Conservation (phyloP, 2,329 filamentous ascomycete genomes). For the Rhynchosporium agropyri region DNA sequence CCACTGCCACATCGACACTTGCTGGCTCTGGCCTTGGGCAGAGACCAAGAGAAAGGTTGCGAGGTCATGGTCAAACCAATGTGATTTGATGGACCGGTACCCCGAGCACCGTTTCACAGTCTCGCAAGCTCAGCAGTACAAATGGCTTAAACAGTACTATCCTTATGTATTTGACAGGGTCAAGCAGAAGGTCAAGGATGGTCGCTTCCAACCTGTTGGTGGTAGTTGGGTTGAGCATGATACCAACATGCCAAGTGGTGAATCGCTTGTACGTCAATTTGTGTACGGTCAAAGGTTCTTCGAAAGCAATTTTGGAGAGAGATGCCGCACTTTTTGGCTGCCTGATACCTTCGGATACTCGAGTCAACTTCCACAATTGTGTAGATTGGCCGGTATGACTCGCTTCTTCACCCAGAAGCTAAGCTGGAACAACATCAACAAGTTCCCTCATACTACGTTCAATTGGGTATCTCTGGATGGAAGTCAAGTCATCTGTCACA, state of each 20-base stretch:
- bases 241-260: constrained; percentile 94
- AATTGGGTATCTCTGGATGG: constrained; percentile 97
- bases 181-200: constrained; percentile 86
- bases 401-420: constrained; percentile 98
- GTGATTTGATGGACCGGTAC: constrained; percentile 91
- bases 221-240: constrained; percentile 99
- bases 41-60: constrained; percentile 97
- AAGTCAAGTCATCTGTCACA: constrained; percentile 95
- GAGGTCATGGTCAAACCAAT: constrained; percentile 95
- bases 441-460: constrained; percentile 97
- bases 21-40: constrained; percentile 98
- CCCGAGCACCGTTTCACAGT: constrained; percentile 91
- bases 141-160: constrained; percentile 92
- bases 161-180: constrained; percentile 88
- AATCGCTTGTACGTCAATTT: constrained; percentile 92
- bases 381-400: constrained; percentile 91
- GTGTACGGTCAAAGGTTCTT: constrained; percentile 95
- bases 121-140: constrained; percentile 96
- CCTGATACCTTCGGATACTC: constrained; percentile 99
- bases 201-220: constrained; percentile 90
- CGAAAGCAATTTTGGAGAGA: constrained; percentile 85
- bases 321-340: constrained; percentile 93
- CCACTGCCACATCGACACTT: constrained; percentile 97
- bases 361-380: constrained; percentile 89
- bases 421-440: constrained; percentile 99